Evolutionary conservation across 1,139 yeast genomes (phyloP).

Genomic region (Maudiozyma humilis): DNA sequence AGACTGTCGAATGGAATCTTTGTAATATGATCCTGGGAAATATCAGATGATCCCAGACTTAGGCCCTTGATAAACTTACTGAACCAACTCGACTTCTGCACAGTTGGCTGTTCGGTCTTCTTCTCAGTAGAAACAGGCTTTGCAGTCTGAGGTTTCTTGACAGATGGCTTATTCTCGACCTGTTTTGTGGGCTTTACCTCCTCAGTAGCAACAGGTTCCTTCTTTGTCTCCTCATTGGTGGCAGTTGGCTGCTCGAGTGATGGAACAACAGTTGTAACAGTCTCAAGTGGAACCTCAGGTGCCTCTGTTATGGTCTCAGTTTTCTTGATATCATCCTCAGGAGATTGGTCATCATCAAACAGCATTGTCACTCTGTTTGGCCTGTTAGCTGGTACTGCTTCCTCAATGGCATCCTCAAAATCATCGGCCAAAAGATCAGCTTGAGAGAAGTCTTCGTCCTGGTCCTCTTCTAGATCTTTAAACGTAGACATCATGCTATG

Average conservation of each 20-base stretch:
- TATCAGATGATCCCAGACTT: constrained; percentile 3
- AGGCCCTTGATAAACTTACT: constrained; percentile 19
- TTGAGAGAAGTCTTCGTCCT: constrained; percentile 11
- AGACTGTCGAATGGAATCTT: constrained; percentile 25
- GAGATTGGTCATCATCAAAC: constrained; percentile 5
- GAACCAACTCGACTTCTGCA: constrained; percentile 18
- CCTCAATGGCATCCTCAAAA: background rate
- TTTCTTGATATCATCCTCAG: background rate
- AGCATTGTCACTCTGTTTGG: constrained; percentile 6
- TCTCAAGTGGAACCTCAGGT: background rate
- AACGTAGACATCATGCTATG: constrained; percentile 27
- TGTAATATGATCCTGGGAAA: constrained; percentile 18
- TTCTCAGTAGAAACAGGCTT: background rate
- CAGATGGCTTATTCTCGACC: background rate
- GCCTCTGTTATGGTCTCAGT: background rate
- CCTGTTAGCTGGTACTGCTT: constrained; percentile 1
- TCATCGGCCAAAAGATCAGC: constrained; percentile 7
- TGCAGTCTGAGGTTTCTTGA: background rate
- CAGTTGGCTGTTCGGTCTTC: background rate
- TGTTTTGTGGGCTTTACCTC: background rate
- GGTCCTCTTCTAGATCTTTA: constrained; percentile 29
- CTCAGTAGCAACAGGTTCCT: background rate
- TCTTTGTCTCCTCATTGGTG: background rate
- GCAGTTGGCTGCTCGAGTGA: too few species aligned
- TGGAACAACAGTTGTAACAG: background rate